phyloP scores from a whole-genome alignment of 805 yeast genomes.

The Cephaloascus fragrans region DNA sequence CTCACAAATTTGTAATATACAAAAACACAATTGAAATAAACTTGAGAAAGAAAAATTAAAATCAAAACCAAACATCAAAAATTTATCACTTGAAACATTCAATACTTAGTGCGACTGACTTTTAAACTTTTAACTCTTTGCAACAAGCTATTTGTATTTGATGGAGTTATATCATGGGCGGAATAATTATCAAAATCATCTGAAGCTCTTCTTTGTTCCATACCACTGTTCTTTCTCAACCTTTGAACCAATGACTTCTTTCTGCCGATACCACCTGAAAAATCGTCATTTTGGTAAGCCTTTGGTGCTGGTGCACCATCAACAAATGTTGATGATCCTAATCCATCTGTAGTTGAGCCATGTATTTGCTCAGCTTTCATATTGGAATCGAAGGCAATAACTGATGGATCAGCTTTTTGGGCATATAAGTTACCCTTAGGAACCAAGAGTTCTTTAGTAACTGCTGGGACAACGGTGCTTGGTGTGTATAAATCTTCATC shows the following conservation, averaged over 20 bases:
- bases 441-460: not conserved
- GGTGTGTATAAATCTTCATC: slow-evolving; percentile 26
- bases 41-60: no score
- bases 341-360: slow-evolving; percentile 78
- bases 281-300: slow-evolving; percentile 16
- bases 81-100: no score
- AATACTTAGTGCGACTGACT: slow-evolving; percentile 35
- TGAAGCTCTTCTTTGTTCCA: slow-evolving; percentile 3
- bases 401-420: slow-evolving; percentile 40
- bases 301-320: slow-evolving; percentile 93
- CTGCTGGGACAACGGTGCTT: not conserved
- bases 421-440: slow-evolving; percentile 13
- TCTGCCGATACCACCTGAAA: slow-evolving; percentile 49
- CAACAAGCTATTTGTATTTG: slow-evolving; percentile 26
- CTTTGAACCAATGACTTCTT: slow-evolving; percentile 78
- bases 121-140: slow-evolving; percentile 86
- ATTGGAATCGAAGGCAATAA: slow-evolving; percentile 64
- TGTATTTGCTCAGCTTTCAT: slow-evolving; percentile 65
- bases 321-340: slow-evolving; percentile 85
- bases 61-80: no score
- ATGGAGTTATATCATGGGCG: not conserved
- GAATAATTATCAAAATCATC: slow-evolving; percentile 6
- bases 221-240: slow-evolving; percentile 21
- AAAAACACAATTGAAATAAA: no score
- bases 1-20: no score